phyloP scores from a whole-genome alignment of 345 rosid species.

The Gossypium stocksii region DNA sequence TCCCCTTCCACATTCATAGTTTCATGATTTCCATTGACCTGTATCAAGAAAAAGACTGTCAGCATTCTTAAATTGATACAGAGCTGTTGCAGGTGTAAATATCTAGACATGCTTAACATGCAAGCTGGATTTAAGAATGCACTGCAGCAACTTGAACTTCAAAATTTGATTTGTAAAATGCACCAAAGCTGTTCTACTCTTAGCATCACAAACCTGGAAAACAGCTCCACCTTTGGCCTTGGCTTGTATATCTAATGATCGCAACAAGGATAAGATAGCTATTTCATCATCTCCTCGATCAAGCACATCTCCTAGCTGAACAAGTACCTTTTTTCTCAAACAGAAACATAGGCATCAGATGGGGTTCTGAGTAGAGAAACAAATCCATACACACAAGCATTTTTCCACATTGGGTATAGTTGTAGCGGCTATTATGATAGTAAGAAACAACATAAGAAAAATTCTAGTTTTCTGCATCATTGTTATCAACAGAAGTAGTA shows the following conservation, averaged over 20 bases:
- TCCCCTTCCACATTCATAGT: conserved; percentile 94
- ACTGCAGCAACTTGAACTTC: conserved; percentile 1
- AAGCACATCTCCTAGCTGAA: conserved; percentile 92
- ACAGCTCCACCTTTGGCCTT: conserved; percentile 86
- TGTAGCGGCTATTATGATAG: not conserved
- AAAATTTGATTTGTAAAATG: not conserved
- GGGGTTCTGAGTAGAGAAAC: not conserved
- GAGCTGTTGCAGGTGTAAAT: not conserved
- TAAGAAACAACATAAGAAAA: not conserved
- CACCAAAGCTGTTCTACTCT: not conserved
- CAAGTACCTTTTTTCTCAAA: conserved; percentile 45
- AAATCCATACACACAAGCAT: not conserved
- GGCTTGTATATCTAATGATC: conserved; percentile 69
- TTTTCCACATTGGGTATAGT: not conserved
- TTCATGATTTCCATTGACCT: conserved; percentile 94
- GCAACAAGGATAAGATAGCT: conserved; percentile 71
- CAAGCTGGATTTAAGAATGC: not conserved
- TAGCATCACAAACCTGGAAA: conserved; percentile 60
- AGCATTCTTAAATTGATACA: conserved; percentile 7
- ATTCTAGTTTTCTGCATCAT: not conserved
- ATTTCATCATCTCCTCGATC: conserved; percentile 88
- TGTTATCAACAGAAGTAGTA: not conserved
- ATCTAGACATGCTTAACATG: not conserved
- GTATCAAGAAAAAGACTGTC: conserved; percentile 1
- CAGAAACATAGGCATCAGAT: not conserved